These are phyloP conservation scores for Solanum chilense DNA, from an alignment of 257 asterid genomes.

Conservation along the genomic window DNA sequence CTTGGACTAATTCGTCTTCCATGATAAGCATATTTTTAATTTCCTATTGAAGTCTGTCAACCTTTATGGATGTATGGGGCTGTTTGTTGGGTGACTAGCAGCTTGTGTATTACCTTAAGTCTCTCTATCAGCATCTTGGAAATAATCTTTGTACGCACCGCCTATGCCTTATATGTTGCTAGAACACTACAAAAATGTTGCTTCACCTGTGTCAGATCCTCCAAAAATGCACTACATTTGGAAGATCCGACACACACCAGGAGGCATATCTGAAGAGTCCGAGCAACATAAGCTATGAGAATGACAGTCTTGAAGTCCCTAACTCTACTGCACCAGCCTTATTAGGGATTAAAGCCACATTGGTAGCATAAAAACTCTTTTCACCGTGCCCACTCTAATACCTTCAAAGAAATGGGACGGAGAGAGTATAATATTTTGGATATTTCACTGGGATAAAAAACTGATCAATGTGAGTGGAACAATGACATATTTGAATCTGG, in stretches of 20 bases:
- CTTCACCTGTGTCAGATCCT: background rate
- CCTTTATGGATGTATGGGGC: background rate
- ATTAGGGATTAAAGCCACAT: background rate
- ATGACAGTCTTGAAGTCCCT: background rate
- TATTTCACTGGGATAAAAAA: background rate
- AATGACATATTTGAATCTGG: background rate
- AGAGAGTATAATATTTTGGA: background rate
- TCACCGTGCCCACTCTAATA: background rate
- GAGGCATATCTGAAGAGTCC: background rate
- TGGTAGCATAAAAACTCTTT: background rate
- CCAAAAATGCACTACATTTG: background rate
- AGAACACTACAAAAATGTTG: background rate
- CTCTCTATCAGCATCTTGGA: background rate
- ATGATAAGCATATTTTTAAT: background rate
- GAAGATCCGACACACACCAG: background rate
- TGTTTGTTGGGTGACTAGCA: background rate
- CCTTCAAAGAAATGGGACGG: background rate
- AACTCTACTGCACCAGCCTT: background rate
- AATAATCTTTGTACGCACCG: background rate
- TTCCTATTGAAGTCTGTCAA: background rate
- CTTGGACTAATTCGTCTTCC: background rate
- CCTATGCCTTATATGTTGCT: background rate
- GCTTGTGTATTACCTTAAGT: background rate
- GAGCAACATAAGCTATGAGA: background rate
- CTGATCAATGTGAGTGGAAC: background rate